phyloP scores from a whole-genome alignment of 768 basidiomycete genomes.

The Mycena capillaripes region DNA sequence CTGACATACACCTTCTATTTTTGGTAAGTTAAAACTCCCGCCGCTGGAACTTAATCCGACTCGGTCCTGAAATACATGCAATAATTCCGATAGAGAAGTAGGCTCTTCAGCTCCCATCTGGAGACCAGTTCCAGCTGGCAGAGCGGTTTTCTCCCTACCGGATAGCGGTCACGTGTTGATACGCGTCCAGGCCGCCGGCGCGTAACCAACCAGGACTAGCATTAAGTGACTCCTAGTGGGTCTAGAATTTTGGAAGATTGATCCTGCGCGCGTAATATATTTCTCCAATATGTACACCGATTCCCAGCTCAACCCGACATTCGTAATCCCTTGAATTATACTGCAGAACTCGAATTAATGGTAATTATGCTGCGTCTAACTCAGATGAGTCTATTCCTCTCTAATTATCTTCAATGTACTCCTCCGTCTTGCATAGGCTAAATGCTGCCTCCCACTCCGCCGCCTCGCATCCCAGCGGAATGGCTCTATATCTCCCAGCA shows the following conservation, averaged over 20 bases:
- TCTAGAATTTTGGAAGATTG: not conserved
- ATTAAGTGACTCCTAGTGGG: not conserved
- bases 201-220: not conserved
- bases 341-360: not conserved
- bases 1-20: conserved; percentile 25
- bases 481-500: conserved; percentile 61
- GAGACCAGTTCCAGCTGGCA: not conserved
- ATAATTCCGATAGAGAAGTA: not conserved
- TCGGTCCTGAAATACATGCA: not conserved
- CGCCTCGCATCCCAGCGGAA: conserved; percentile 48
- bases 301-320: too few species aligned
- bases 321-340: too few species aligned
- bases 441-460: conserved; percentile 68
- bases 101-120: not conserved
- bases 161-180: not conserved
- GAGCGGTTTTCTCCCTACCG: too few species aligned
- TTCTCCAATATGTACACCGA: not conserved
- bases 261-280: not conserved
- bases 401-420: conserved; percentile 19
- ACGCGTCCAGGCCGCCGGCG: not conserved
- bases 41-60: not conserved
- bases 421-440: conserved; percentile 56
- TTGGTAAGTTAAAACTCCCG: conserved; percentile 2
- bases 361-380: not conserved
- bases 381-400: not conserved